Evolutionary conservation across 2,329 filamentous ascomycete genomes (phyloP), one percentile per base, ranked within the genome.

Genomic region (Alternaria longipes): DNA sequence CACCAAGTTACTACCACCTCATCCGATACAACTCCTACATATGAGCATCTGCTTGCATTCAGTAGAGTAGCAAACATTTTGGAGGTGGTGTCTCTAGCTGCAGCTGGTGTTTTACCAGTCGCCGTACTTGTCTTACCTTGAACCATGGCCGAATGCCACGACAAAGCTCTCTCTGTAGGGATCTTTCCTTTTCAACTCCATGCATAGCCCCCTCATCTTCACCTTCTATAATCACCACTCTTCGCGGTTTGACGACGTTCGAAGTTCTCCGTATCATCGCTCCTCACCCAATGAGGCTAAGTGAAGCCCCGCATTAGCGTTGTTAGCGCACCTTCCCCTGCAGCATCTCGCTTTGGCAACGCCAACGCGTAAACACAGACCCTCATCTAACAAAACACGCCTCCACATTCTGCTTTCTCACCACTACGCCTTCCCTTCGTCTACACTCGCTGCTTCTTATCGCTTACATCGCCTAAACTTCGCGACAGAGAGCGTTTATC

Each of bases 341-440:
- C 59, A 61, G 59, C 59, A 26, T 40, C 47, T 58, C 59, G 59
- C 54, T 61, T 61, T 61, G 54, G 59, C 59, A 61, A 61, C 59
- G 54, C 54, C 49, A 52, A 58, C 59, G 59, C 59, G 59, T 61
- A 61, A 61, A 61, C 59, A 61, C 54, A 42, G 49, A 58, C 55
- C 30, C 42, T 61, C 49, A 41, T 49, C 14, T 49, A 61, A 56
- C 59, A 61, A 60, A 60, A 61, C 59, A 61, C 49, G 54, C 49
- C 59, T 58, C 47, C 59, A 40, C 59, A 49, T 36, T 52, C 32
- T 18, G 45, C 59, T 20, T 47, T 44, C 28, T 61, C 47, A 46
- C 47, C 47, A 58, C 47, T n/a, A 58, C 59, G 24, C 54, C 41
- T 61, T 61, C 49, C 42, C 32, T 61, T 61, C 59, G 28, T 55